These are phyloP conservation scores for Neolentinus lepideus DNA, from an alignment of 1,284 basidiomycete species.

Conservation along the genomic window DNA sequence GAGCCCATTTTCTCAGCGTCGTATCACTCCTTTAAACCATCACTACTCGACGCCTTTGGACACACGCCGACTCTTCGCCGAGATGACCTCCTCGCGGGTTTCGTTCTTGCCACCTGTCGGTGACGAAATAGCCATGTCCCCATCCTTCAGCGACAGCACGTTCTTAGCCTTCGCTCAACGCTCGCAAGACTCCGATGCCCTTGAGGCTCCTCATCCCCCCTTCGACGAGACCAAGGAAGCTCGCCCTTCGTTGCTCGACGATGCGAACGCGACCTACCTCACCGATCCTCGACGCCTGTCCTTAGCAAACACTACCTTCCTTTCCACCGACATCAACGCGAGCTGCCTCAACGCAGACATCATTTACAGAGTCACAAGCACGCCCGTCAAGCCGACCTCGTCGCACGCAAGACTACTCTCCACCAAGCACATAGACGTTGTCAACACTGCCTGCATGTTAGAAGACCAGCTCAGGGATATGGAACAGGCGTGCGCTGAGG, in stretches of 20 bases:
- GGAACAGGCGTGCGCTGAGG: neutral
- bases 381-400: neutral
- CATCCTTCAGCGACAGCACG: neutral
- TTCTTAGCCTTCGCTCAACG: neutral
- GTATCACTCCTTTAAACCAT: too few relatives aligned
- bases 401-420: neutral
- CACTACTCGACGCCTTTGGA: neutral
- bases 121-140: neutral
- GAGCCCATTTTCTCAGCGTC: too few relatives aligned
- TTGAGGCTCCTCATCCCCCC: neutral
- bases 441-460: conserved; percentile 2
- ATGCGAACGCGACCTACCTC: too few relatives aligned
- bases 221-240: neutral
- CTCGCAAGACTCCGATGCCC: neutral
- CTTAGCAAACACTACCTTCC: neutral
- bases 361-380: neutral
- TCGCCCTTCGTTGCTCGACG: neutral
- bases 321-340: neutral
- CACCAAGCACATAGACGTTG: neutral
- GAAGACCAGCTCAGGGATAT: neutral
- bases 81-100: neutral
- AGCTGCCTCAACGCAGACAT: neutral
- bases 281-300: neutral
- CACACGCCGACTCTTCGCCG: neutral
- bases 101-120: neutral